Conservation (phyloP, 345 rosid genomes). For the Sisymbrium irio region DNA sequence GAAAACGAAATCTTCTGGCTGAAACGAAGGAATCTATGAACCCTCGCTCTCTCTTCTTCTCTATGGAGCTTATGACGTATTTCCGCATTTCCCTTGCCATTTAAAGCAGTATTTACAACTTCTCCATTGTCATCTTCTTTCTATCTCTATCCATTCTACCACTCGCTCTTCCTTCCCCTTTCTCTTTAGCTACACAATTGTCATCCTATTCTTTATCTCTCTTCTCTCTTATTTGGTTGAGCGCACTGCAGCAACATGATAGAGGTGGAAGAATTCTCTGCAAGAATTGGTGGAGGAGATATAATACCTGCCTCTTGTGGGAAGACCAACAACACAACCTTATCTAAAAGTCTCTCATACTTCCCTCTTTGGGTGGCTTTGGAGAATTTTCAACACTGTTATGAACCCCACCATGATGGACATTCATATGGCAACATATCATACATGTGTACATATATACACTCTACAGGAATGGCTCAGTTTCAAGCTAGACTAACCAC, state of each 20-base stretch:
- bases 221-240: background rate
- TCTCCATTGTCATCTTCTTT: constrained; percentile 50
- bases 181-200: background rate
- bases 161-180: background rate
- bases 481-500: constrained; percentile 1
- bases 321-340: constrained; percentile 9
- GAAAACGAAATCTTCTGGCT: constrained; percentile 41
- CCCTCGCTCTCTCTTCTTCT: constrained; percentile 13
- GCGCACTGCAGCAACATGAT: background rate
- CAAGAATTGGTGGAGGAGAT: constrained; percentile 11
- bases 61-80: constrained; percentile 21
- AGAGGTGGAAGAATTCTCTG: constrained; percentile 2
- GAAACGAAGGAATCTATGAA: constrained; percentile 44
- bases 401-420: constrained; percentile 8
- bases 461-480: constrained; percentile 8
- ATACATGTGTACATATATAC: constrained; percentile 9
- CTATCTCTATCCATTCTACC: constrained; percentile 38
- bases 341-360: background rate
- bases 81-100: constrained; percentile 43
- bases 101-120: constrained; percentile 53
- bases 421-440: constrained; percentile 6
- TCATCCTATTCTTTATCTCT: background rate
- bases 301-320: constrained; percentile 6
- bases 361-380: constrained; percentile 11
- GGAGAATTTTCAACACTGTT: background rate